phyloP scores from a whole-genome alignment of 352 stramenopile genomes.

The Phytophthora idaei region DNA sequence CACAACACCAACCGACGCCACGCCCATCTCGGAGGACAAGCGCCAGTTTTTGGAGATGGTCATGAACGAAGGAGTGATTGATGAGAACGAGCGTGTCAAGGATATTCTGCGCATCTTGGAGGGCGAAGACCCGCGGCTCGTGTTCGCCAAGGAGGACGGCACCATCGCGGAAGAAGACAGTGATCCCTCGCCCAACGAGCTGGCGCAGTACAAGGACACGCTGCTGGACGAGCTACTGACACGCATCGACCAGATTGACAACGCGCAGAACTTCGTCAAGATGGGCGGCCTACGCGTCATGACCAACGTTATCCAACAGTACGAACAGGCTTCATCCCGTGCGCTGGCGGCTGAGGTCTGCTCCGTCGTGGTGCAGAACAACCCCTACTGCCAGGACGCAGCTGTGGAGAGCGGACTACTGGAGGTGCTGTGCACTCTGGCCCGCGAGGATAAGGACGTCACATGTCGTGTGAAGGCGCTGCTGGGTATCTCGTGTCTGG shows the following conservation, averaged over 20 bases:
- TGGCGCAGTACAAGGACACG: conserved; percentile 80
- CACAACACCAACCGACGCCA: conserved; percentile 64
- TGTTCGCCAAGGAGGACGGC: conserved; percentile 62
- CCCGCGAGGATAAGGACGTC: conserved; percentile 60
- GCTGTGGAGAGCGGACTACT: conserved; percentile 66
- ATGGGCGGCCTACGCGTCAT: conserved; percentile 73
- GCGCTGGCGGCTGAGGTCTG: conserved; percentile 78
- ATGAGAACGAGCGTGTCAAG: conserved; percentile 85
- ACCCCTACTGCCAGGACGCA: conserved; percentile 80
- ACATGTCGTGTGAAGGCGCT: conserved; percentile 80
- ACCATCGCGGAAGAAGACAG: conserved; percentile 41
- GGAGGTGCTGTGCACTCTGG: conserved; percentile 69
- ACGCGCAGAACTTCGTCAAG: conserved; percentile 89
- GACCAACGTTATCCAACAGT: conserved; percentile 62
- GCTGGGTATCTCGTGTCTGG: conserved; percentile 83
- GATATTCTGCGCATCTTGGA: conserved; percentile 85
- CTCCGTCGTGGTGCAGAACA: conserved; percentile 88
- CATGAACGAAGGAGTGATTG: conserved; percentile 84
- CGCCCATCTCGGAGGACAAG: conserved; percentile 82
- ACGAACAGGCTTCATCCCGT: conserved; percentile 54
- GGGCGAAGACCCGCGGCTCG: conserved; percentile 72
- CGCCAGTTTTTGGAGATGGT: conserved; percentile 81
- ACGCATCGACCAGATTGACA: conserved; percentile 89
- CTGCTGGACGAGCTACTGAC: conserved; percentile 86
- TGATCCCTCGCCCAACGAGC: conserved; percentile 60